These are phyloP conservation scores for Fusarium sp. DNA, from an alignment of 2,329 filamentous ascomycete genomes.

Conservation along the genomic window DNA sequence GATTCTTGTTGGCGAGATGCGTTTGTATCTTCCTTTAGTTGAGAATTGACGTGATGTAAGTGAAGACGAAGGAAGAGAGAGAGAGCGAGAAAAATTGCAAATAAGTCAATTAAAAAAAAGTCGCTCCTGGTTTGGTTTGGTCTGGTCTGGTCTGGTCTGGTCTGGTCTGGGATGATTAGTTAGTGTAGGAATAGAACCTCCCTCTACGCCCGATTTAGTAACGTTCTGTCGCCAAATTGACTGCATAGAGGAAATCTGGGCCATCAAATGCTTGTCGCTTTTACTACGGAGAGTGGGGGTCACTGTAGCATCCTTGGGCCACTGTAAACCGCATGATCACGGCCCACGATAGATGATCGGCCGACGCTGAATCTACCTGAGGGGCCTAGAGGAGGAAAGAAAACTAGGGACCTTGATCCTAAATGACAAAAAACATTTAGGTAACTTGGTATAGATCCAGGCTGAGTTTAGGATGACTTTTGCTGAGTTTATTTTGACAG, in stretches of 20 bases:
- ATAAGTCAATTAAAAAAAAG: constrained; percentile 19
- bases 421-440: no score
- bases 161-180: background rate
- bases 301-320: background rate
- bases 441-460: no score
- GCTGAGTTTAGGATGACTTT: no score
- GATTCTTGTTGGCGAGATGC: background rate
- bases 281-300: constrained; percentile 23
- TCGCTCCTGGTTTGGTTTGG: background rate
- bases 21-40: background rate
- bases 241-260: constrained; percentile 13
- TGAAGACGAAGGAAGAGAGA: background rate
- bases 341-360: constrained; percentile 13
- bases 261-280: constrained; percentile 18
- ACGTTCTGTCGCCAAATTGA: constrained; percentile 26
- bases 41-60: background rate
- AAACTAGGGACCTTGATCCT: no score
- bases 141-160: background rate
- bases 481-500: no score
- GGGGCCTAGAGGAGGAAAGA: background rate
- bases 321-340: constrained; percentile 22
- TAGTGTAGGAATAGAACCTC: constrained; percentile 11
- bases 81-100: constrained; percentile 4
- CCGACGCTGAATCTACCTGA: background rate
- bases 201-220: constrained; percentile 25